phyloP scores from a whole-genome alignment of 2,329 filamentous ascomycete genomes.

The Sporothrix variecibatus region DNA sequence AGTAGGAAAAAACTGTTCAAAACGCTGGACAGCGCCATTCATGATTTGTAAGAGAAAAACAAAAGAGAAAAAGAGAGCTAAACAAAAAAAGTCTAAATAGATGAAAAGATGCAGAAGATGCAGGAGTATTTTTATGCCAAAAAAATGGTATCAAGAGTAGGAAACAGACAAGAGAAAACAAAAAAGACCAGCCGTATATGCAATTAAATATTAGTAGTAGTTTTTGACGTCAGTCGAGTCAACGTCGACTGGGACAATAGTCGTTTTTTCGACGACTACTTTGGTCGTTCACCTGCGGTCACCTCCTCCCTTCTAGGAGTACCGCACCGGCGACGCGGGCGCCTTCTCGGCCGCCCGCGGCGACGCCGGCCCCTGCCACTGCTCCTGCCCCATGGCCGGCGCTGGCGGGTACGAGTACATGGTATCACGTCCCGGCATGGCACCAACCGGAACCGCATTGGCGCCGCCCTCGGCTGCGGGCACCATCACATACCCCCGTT shows the following conservation, averaged over 20 bases:
- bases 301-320: not conserved
- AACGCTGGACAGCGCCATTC: not conserved
- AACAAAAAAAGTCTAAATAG: not conserved
- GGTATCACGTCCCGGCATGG: not conserved
- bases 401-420: constrained; percentile 13
- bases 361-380: not conserved
- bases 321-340: not conserved
- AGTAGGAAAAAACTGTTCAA: not conserved
- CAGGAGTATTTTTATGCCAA: not conserved
- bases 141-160: not conserved
- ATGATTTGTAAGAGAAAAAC: not conserved
- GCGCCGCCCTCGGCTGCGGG: constrained; percentile 6
- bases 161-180: not conserved
- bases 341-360: constrained; percentile 16
- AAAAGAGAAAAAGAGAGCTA: not conserved
- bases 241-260: not conserved
- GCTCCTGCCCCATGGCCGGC: not conserved
- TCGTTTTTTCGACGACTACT: not conserved
- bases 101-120: not conserved
- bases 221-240: not conserved
- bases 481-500: constrained; percentile 27
- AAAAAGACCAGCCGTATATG: constrained; percentile 7
- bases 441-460: not conserved
- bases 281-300: not conserved
- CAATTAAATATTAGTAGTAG: constrained; percentile 8